Evolutionary conservation across 257 asterid genomes (phyloP).

Genomic region (Ocimum tenuiflorum): DNA sequence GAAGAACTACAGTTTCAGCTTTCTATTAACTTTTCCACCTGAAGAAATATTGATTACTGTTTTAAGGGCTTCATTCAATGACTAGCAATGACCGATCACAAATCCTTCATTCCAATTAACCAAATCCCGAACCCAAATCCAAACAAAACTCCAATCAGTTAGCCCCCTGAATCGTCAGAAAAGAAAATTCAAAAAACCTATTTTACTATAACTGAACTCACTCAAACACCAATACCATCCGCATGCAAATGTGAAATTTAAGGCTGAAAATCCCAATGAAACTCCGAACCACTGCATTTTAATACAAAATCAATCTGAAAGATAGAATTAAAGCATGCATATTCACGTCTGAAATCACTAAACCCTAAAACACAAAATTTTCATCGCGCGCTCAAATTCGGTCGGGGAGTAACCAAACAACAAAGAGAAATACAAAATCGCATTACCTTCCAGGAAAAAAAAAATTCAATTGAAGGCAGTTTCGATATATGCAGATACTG

Average conservation of each 20-base stretch:
- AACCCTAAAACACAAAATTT: no score
- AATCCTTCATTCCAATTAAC: constrained; percentile 7
- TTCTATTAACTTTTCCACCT: not conserved
- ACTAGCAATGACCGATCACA: not conserved
- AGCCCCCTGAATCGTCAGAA: not conserved
- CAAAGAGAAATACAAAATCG: no score
- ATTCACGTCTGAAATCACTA: constrained; percentile 16
- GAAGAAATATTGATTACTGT: not conserved
- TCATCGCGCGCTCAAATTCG: no score
- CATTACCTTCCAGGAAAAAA: no score
- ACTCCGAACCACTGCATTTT: not conserved
- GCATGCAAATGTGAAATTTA: constrained; percentile 2
- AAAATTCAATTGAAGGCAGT: no score
- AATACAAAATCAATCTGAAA: constrained; percentile 1
- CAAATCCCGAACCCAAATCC: constrained; percentile 11
- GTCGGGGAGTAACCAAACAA: no score
- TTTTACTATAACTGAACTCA: constrained; percentile 9
- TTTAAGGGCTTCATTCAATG: constrained; percentile 9
- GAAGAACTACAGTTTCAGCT: not conserved
- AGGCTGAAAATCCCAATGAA: constrained; percentile 11
- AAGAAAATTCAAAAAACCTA: not conserved
- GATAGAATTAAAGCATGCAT: constrained; percentile 21
- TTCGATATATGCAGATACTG: no score
- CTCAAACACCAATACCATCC: constrained; percentile 14
- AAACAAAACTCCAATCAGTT: constrained; percentile 8